A percentile compares a stretch with the other conserved stretches of the same genome.
Evolutionary conservation across 257 asterid species (phyloP).

Genomic region (Lycium ferocissimum): DNA sequence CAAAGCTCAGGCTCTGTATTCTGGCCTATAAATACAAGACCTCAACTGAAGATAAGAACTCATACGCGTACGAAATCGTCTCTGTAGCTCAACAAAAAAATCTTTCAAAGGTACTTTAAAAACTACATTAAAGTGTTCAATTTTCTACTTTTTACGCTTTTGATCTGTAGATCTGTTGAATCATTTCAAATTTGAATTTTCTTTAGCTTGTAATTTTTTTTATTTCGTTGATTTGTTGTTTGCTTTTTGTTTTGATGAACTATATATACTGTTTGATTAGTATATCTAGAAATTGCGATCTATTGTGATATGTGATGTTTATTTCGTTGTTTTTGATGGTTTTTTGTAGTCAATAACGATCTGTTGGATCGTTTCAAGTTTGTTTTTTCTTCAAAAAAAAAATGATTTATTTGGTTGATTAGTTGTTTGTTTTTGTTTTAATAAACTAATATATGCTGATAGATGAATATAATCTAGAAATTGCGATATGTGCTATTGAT

Average conservation of each 20-base stretch:
- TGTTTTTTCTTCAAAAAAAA: not conserved
- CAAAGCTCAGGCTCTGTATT: slow-evolving; percentile 46
- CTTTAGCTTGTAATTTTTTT: too few species aligned
- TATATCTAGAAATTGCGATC: too few species aligned
- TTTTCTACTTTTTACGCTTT: not conserved
- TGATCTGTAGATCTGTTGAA: not conserved
- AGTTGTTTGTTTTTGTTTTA: not conserved
- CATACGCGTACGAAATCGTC: slow-evolving; percentile 19
- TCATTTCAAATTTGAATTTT: too few species aligned
- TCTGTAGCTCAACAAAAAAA: slow-evolving; percentile 25
- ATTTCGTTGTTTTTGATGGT: too few species aligned
- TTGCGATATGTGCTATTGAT: not conserved
- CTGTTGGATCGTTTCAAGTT: not conserved
- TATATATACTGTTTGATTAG: too few species aligned
- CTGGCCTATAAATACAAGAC: slow-evolving; percentile 42
- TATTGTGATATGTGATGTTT: too few species aligned
- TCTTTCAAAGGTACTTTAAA: slow-evolving; percentile 35
- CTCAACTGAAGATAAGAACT: slow-evolving; percentile 7
- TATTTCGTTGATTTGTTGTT: too few species aligned
- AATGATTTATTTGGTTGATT: not conserved
- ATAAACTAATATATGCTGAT: not conserved
- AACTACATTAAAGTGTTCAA: not conserved
- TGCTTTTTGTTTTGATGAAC: too few species aligned
- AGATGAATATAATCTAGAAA: not conserved
- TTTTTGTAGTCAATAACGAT: not conserved